Base-by-base conservation (phyloP, 805 yeast genomes). In the Candida dajiaensis region DNA sequence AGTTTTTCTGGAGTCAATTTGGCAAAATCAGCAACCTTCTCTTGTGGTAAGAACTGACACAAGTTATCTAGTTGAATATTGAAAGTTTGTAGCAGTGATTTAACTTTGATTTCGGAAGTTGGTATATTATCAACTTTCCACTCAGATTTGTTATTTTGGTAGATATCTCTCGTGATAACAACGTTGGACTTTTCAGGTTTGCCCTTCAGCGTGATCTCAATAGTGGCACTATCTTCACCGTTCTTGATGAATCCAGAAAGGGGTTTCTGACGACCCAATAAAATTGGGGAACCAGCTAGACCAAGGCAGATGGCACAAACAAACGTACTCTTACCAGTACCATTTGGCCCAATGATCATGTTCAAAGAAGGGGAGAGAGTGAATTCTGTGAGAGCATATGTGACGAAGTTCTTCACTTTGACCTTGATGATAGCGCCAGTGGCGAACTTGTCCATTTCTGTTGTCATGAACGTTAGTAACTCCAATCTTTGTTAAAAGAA, bases 31-130 rank as follows among this genome's bases (percentile, higher is more conserved):
- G 95, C 92, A 7, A 94, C 98, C 49, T 95, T 74, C 57, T 92
- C 98, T 62, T 94, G 99, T 0, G 99, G 96, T 46, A 94, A 69
- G 59, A 94, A 94, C 61, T 92, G 97, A 59, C 98, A 90, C 42
- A 92, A 71, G 61, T 92, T 94, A 61, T 89, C 95, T 47, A 94
- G 71, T 59, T 94, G 98, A 49, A 94, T 85, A 58, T 85, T 85
- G 51, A 80, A 73, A 2, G 59, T 58, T 19, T 65, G 61, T 23
- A 85, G 68, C 0, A 74, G 37, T 4, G 65, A 64, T 47, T 70
- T 74, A 4, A 89, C 73, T 6, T 59, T 60, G 12, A 55, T 51
- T 48, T 82, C 88, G 3, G 67, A 65, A 0, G 69, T 57, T 2
- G 57, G 48, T 18, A 46, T 50, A 12, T 65, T 69, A 56, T 85